These are phyloP conservation scores for Bretziella fagacearum DNA, from an alignment of 2,329 filamentous ascomycete species.

Conservation along the genomic window DNA sequence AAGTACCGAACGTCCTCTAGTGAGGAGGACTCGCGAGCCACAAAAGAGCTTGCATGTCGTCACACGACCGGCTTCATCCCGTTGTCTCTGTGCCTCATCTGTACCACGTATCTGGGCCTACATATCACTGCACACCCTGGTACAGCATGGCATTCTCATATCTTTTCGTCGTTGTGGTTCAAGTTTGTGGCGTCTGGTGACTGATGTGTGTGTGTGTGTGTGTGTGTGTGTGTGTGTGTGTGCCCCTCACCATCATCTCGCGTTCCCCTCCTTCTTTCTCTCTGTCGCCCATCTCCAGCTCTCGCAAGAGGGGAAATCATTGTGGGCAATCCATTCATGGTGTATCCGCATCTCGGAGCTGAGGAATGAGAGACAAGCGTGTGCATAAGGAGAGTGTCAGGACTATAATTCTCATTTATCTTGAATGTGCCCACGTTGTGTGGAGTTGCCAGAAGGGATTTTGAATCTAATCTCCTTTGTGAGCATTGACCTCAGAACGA, in stretches of 20 bases:
- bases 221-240: too few species aligned
- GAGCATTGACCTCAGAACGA: not conserved
- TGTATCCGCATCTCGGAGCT: not conserved
- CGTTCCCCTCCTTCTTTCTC: not conserved
- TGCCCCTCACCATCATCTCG: not conserved
- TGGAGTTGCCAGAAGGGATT: not conserved
- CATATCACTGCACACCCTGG: not conserved
- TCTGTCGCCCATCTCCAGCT: too few species aligned
- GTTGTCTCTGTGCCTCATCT: slow-evolving; percentile 1
- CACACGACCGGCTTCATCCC: slow-evolving; percentile 1
- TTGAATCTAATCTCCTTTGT: not conserved
- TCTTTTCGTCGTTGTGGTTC: not conserved
- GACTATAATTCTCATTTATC: too few species aligned
- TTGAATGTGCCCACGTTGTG: not conserved
- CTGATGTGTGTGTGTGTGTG: not conserved
- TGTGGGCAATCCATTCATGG: not conserved
- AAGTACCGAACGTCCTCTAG: not conserved
- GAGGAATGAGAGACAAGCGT: not conserved
- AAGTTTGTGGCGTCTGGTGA: not conserved
- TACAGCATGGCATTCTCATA: not conserved
- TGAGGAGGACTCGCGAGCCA: not conserved
- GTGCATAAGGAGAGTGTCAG: too few species aligned
- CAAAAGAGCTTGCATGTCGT: not conserved
- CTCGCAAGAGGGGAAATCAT: not conserved
- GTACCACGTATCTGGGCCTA: not conserved